Conservation (phyloP, 164 flowering plant species). For the Berberis thunbergii region DNA sequence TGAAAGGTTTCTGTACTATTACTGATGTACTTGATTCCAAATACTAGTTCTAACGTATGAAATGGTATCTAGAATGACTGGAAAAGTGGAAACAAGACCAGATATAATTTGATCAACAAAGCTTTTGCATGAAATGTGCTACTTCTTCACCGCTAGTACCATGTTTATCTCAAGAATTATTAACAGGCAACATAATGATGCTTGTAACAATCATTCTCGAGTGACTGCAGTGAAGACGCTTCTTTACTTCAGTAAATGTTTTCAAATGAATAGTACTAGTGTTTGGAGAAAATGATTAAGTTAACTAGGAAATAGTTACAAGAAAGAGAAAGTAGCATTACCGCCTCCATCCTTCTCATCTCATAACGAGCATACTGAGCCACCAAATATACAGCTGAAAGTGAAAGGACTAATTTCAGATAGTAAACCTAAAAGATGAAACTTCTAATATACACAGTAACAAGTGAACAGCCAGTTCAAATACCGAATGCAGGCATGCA, state of each 20-base stretch:
- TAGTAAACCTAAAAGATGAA: constrained; percentile 1
- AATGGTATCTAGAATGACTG: no score
- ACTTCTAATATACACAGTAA: neutral
- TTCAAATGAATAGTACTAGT: neutral
- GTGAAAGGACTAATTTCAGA: constrained; percentile 19
- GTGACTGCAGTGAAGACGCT: neutral
- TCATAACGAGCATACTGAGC: constrained; percentile 88
- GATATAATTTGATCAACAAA: no score
- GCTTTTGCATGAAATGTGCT: neutral
- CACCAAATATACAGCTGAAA: constrained; percentile 81
- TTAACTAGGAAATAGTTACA: constrained; percentile 1
- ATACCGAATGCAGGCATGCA: constrained; percentile 94
- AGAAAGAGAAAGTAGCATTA: constrained; percentile 21
- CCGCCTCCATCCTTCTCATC: constrained; percentile 80
- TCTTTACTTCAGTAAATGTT: no score
- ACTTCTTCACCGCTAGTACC: no score
- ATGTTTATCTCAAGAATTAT: no score
- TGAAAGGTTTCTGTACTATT: no score
- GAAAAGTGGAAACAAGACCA: no score
- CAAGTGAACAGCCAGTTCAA: neutral
- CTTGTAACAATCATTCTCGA: neutral
- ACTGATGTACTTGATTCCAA: no score
- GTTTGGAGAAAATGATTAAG: neutral
- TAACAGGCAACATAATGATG: neutral
- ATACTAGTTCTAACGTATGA: no score